Percentiles rank a stretch among this genome's conserved stretches.
Conservation (phyloP, 257 asterid species). For the Prunella vulgaris region DNA sequence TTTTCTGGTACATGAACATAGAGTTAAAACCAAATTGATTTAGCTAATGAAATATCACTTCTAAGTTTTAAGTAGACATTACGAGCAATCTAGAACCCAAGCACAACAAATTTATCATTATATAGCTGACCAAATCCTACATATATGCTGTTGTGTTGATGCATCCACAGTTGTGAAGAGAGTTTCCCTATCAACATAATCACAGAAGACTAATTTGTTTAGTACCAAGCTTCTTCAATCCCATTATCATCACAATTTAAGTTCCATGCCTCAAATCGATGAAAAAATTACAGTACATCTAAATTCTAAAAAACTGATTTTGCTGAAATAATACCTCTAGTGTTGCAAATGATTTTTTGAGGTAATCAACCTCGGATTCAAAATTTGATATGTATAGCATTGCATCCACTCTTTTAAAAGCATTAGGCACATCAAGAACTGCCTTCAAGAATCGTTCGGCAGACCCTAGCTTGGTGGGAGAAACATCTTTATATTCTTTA, state of each 20-base stretch:
- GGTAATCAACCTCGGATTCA: constrained; percentile 87
- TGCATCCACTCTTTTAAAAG: constrained; percentile 86
- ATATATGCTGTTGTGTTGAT: not conserved
- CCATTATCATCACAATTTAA: not conserved
- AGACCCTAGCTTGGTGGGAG: constrained; percentile 86
- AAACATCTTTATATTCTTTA: constrained; percentile 65
- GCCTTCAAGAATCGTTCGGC: constrained; percentile 92
- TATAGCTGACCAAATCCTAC: constrained; percentile 1
- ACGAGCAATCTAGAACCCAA: not conserved
- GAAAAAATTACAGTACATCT: not conserved
- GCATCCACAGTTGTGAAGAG: not conserved
- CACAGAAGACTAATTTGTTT: too few species aligned
- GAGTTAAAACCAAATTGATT: not conserved
- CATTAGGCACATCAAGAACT: constrained; percentile 80
- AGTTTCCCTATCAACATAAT: not conserved
- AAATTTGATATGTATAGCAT: constrained; percentile 85
- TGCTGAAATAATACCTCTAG: constrained; percentile 67
- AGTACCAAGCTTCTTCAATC: constrained; percentile 1
- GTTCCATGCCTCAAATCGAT: not conserved
- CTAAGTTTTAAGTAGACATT: not conserved
- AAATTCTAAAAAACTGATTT: constrained; percentile 17
- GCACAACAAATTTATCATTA: not conserved
- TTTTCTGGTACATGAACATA: not conserved
- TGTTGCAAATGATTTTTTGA: constrained; percentile 77
- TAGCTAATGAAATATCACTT: not conserved